Evolutionary conservation across 306 rosid genomes (phyloP), one percentile per base, ranked within the genome.

Genomic region (Erythrophleum fordii): DNA sequence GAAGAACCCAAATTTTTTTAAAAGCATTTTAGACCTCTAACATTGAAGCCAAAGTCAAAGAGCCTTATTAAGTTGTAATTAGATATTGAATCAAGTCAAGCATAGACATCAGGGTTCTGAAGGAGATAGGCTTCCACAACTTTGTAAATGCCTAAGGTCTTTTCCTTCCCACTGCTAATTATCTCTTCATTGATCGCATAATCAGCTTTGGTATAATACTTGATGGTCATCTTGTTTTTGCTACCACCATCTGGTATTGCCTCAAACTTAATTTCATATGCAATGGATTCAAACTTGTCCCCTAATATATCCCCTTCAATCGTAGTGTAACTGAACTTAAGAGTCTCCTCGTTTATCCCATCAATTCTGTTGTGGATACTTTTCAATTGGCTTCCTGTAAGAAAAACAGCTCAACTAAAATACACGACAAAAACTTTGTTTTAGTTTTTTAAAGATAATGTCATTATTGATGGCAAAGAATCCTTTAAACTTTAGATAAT

Each of bases 131-230:
- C 67, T 20, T 86, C 86, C 60, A 80, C 83, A 48, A 74, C 61
- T 79, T 82, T 88, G 86, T 77, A 83, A 71, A 87, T 77, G 61
- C 17, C 83, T 67, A 87, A 22, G 23, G 82, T 67, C 77, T 48
- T 87, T 59, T 78, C 83, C 71, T 81, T 81, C 77, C 83, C 77
- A 13, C 16, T 75, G 86, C 69, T 87, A 22, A 87, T 76, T 28
- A 85, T 85, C 59, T 87, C 92, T 80, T 81, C 88, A 13, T 28
- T 66, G 66, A 85, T 72, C 81, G 75, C 82, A 35, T 72, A 16
- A 66, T 76, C 88, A 75, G 77, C 83, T 59, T 88, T 85, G 14
- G 86, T 80, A 51, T 71, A 51, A 76, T 83, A 83, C 29, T 81
- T 85, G 73, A 35, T 78, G 52, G 73, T 80, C 74, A 86, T 64